Conservation (phyloP, 306 rosid species). For the Pueraria montana region DNA sequence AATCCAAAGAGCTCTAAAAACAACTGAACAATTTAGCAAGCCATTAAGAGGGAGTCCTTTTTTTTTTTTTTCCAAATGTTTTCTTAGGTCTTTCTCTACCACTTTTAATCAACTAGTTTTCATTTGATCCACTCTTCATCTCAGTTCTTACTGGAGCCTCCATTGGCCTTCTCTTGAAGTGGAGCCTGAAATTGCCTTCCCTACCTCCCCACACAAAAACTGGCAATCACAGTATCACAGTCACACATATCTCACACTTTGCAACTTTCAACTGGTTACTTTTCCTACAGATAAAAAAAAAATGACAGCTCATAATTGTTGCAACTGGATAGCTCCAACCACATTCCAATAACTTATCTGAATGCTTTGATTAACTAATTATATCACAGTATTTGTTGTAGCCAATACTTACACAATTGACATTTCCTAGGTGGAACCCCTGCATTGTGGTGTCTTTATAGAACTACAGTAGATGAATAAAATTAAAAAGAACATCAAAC, state of each 20-base stretch:
- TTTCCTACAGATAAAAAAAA: neutral
- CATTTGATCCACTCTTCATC: neutral
- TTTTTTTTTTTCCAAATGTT: neutral
- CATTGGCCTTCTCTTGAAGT: neutral
- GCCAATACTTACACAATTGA: neutral
- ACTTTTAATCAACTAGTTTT: neutral
- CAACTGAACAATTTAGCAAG: neutral
- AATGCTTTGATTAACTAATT: neutral
- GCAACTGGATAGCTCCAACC: neutral
- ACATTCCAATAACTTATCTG: neutral
- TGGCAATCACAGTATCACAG: neutral
- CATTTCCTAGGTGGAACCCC: conserved; percentile 13
- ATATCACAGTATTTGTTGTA: neutral
- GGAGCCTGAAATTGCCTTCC: neutral
- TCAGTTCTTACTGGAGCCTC: neutral
- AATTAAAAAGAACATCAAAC: neutral
- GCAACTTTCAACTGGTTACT: neutral
- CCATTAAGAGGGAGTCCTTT: neutral
- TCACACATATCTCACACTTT: neutral
- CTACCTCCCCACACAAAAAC: neutral
- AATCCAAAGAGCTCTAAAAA: neutral
- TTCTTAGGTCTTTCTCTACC: neutral
- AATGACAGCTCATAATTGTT: neutral
- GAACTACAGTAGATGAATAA: neutral
- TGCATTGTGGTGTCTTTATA: neutral